Evolutionary conservation across 805 yeast species (phyloP).

Genomic region (Lachancea meyersii): DNA sequence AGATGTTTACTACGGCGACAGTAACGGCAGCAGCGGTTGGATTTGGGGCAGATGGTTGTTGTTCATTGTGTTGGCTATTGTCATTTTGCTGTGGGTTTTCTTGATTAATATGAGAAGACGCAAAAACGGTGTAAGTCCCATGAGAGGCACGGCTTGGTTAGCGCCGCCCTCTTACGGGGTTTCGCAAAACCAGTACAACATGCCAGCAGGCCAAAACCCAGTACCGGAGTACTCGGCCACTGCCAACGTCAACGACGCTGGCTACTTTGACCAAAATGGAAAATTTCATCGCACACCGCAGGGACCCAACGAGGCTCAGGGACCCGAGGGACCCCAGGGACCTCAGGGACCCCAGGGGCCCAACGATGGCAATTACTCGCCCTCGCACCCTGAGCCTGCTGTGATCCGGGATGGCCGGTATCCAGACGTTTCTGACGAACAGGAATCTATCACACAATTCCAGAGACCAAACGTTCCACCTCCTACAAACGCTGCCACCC

Average conservation of each 20-base stretch:
- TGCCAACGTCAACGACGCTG: constrained; percentile 64
- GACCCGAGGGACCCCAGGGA: neutral
- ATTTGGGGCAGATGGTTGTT: constrained; percentile 13
- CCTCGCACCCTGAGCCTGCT: constrained; percentile 5
- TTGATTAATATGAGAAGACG: constrained; percentile 7
- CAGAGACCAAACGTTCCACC: constrained; percentile 9
- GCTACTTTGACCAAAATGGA: constrained; percentile 59
- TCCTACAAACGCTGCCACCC: neutral
- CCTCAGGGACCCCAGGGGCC: neutral
- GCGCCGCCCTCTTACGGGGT: constrained; percentile 13
- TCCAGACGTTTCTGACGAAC: neutral
- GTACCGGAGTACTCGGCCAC: constrained; percentile 59
- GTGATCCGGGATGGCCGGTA: constrained; percentile 4
- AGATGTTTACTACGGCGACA: constrained; percentile 2
- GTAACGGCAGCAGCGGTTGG: constrained; percentile 7
- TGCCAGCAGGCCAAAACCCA: constrained; percentile 36
- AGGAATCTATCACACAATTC: neutral
- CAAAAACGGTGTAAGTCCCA: constrained; percentile 8
- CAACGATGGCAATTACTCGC: neutral
- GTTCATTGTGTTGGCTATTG: constrained; percentile 8
- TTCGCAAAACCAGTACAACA: constrained; percentile 10
- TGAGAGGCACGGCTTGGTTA: constrained; percentile 13
- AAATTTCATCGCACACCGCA: constrained; percentile 27
- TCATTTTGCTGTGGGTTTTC: constrained; percentile 5
- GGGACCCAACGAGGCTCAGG: neutral